Base-by-base conservation (phyloP, 2,329 filamentous ascomycete species). In the Epichloe bromicola region DNA sequence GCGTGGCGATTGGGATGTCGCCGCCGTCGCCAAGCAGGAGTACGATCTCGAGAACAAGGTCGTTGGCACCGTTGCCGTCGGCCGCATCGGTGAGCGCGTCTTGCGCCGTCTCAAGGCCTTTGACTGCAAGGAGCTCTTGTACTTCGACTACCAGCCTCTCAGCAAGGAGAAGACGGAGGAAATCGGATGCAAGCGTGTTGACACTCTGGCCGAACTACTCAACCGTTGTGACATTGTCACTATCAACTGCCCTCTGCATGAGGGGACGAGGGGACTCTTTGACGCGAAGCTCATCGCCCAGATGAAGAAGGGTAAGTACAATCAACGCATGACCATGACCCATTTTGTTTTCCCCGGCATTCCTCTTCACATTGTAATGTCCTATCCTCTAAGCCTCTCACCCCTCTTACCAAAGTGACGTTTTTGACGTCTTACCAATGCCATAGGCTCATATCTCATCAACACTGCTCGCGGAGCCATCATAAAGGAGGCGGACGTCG, bases 391-490 rank as follows among this genome's bases (percentile, higher is more conserved):
- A 26, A 26, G 26, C 26, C 26, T 30, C 7, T 36, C 4, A 3
- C 12, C 2, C 4, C 17, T n/a, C 10, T 34, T 8, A 11, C 17
- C 26, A 34, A 19, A 11, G 5, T 45, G 1, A 39, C 11, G 14
- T 19, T 17, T 3, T 10, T 30, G 41, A 23, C 20, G 1, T 23
- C 46, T 39, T 33, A 19, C 17, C 26, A 8, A 7, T 10, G 3
- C 5, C 7, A n/a, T 38, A 86, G 85, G 89, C 64, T 86, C 89
- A 40, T 97, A 93, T 88, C 86, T 98, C 67, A 76, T 98, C 75
- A 98, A 98, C 85, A 98, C 93, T 36, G 93, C 93, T 61, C 93
- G 93, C 70, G 93, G 93, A 64, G 93, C 93, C 71, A 98, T 98
- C 67, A 90, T 98, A 62, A 91, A 97, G 74, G 97, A 97, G 82